A percentile compares a stretch with the other conserved stretches of the same genome.
Evolutionary conservation across 805 yeast genomes (phyloP).

Genomic region (Candida odintsovae): DNA sequence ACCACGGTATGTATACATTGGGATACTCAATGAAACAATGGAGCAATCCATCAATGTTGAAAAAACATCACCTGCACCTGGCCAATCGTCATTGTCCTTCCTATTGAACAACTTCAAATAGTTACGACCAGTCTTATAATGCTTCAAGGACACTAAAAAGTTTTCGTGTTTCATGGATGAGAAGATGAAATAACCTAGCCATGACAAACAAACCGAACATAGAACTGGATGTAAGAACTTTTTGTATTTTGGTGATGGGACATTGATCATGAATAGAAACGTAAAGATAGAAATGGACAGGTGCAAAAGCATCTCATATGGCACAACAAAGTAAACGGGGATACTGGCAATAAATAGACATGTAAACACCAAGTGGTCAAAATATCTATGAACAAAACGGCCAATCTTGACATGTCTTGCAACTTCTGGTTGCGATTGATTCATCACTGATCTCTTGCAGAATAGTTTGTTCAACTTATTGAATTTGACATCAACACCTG

Average conservation of each 20-base stretch:
- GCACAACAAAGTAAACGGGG: conserved; percentile 53
- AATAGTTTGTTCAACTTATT: conserved; percentile 12
- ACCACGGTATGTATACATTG: conserved; percentile 68
- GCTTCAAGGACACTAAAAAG: conserved; percentile 44
- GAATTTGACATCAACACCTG: conserved; percentile 9
- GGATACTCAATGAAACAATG: conserved; percentile 68
- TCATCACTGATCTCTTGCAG: conserved; percentile 16
- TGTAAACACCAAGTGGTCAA: conserved; percentile 51
- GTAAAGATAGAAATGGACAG: conserved; percentile 52
- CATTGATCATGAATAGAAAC: conserved; percentile 42
- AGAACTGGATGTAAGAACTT: conserved; percentile 66
- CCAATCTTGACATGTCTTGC: conserved; percentile 26
- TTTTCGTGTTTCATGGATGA: conserved; percentile 44
- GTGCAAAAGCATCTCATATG: conserved; percentile 58
- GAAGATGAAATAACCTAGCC: conserved; percentile 57
- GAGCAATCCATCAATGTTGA: conserved; percentile 69
- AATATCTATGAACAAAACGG: conserved; percentile 34
- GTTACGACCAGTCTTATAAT: conserved; percentile 64
- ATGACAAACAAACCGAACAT: conserved; percentile 56
- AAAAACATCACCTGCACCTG: conserved; percentile 80
- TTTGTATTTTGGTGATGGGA: conserved; percentile 41
- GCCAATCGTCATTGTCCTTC: conserved; percentile 33
- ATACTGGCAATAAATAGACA: conserved; percentile 47
- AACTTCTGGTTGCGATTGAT: conserved; percentile 10
- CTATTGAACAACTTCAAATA: conserved; percentile 54